These are phyloP conservation scores for Immersiporthe knoxdaviesiana DNA, from an alignment of 2,329 filamentous ascomycete genomes.

Conservation along the genomic window DNA sequence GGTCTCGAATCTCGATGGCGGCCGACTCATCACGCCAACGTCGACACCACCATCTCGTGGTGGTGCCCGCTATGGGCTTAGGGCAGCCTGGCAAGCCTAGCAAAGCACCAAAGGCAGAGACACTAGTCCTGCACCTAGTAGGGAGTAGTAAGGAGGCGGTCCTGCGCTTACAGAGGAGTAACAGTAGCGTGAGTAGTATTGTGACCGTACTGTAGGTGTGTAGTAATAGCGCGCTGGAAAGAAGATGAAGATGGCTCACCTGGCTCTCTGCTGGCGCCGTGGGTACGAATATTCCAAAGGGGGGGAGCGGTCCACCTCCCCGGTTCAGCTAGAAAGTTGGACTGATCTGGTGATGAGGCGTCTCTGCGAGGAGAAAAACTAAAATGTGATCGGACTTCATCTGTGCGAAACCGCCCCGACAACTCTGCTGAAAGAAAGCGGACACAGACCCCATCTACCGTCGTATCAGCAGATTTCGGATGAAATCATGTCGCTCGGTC, in stretches of 20 bases:
- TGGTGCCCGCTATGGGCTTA: background rate
- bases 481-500: background rate
- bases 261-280: background rate
- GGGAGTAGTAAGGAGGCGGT: background rate
- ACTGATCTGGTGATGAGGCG: background rate
- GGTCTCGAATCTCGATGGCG: conserved; percentile 23
- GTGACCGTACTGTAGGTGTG: background rate
- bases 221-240: background rate
- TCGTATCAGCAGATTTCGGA: background rate
- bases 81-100: background rate
- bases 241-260: background rate
- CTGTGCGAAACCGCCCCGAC: conserved; percentile 5
- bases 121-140: background rate
- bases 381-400: background rate
- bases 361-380: background rate
- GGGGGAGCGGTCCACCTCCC: background rate
- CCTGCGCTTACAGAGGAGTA: background rate
- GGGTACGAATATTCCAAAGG: conserved; percentile 8
- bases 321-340: background rate
- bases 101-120: background rate
- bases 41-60: background rate
- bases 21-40: background rate
- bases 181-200: background rate
- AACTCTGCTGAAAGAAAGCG: background rate
- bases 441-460: background rate